These are phyloP conservation scores for Colletotrichum cuscutae DNA, from an alignment of 2,329 filamentous ascomycete genomes.

Conservation along the genomic window DNA sequence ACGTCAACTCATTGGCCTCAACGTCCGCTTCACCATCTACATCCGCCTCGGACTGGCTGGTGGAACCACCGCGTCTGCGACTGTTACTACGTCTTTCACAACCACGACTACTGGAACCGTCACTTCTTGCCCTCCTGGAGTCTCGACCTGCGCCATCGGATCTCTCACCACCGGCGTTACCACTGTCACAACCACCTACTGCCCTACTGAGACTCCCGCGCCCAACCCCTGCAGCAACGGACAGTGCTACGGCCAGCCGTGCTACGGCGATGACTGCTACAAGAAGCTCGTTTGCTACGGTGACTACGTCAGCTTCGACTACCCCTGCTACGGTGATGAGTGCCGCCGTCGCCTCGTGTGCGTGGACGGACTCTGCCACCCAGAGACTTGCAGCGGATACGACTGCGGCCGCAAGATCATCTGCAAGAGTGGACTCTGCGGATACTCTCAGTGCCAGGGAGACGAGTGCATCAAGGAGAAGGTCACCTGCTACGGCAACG, in stretches of 20 bases:
- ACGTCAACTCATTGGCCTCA: slow-evolving; percentile 1
- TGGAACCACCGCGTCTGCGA: not conserved
- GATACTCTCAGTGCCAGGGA: slow-evolving; percentile 18
- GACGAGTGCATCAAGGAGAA: slow-evolving; percentile 25
- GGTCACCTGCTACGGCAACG: slow-evolving; percentile 25
- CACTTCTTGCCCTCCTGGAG: slow-evolving; percentile 6
- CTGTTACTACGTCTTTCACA: slow-evolving; percentile 19
- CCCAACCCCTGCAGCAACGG: slow-evolving; percentile 6
- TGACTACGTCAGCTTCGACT: slow-evolving; percentile 38
- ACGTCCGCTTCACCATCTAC: slow-evolving; percentile 13
- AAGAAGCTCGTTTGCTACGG: slow-evolving; percentile 28
- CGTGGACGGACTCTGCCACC: slow-evolving; percentile 32
- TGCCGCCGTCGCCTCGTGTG: slow-evolving; percentile 44
- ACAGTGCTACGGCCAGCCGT: slow-evolving; percentile 13
- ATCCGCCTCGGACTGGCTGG: not conserved
- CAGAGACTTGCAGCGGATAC: slow-evolving; percentile 30
- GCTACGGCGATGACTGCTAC: slow-evolving; percentile 25
- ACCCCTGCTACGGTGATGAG: slow-evolving; percentile 46
- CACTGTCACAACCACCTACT: slow-evolving; percentile 29
- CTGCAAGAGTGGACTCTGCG: slow-evolving; percentile 19
- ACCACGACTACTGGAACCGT: slow-evolving; percentile 11
- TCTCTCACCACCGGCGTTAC: not conserved
- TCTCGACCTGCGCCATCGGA: slow-evolving; percentile 10
- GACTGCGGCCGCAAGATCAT: slow-evolving; percentile 25
- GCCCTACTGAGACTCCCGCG: not conserved